Evolutionary conservation across 1,139 yeast genomes (phyloP).

Genomic region (Lodderomyces jiufengensis): DNA sequence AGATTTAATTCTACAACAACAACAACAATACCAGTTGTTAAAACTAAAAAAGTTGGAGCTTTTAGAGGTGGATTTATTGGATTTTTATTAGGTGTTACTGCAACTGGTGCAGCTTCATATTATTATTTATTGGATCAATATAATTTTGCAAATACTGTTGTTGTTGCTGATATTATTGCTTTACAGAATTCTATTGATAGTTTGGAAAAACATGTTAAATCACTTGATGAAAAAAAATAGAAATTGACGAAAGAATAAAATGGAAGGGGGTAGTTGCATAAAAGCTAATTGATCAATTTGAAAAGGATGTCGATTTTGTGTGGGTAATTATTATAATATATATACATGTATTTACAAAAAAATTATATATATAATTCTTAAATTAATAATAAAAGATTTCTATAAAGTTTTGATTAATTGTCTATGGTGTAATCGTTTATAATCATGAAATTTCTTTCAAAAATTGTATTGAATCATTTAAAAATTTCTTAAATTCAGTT

Average conservation of each 20-base stretch:
- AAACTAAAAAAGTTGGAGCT: slow-evolving; percentile 48
- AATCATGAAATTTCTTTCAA: slow-evolving; percentile 14
- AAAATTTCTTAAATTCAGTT: slow-evolving; percentile 24
- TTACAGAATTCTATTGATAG: slow-evolving; percentile 65
- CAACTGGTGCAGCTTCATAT: slow-evolving; percentile 74
- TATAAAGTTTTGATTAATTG: too few relatives aligned
- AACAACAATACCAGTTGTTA: slow-evolving; percentile 14
- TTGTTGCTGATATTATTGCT: slow-evolving; percentile 69
- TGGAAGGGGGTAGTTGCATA: neutral
- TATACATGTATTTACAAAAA: neutral
- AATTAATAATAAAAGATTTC: neutral
- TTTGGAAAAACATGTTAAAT: slow-evolving; percentile 63
- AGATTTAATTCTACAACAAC: slow-evolving; percentile 15
- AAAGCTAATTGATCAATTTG: too few relatives aligned
- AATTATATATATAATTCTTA: too few relatives aligned
- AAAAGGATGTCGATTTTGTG: neutral
- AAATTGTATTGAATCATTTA: slow-evolving; percentile 27
- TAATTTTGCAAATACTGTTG: slow-evolving; percentile 66
- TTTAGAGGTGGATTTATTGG: slow-evolving; percentile 72
- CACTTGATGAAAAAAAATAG: slow-evolving; percentile 44
- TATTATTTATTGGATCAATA: slow-evolving; percentile 77
- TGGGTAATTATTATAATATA: neutral
- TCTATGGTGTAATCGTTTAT: neutral
- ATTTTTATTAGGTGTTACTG: slow-evolving; percentile 70
- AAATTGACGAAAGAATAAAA: neutral